phyloP scores from a whole-genome alignment of 371 early-diverging fungal genomes.

The Mucor circinelloides region DNA sequence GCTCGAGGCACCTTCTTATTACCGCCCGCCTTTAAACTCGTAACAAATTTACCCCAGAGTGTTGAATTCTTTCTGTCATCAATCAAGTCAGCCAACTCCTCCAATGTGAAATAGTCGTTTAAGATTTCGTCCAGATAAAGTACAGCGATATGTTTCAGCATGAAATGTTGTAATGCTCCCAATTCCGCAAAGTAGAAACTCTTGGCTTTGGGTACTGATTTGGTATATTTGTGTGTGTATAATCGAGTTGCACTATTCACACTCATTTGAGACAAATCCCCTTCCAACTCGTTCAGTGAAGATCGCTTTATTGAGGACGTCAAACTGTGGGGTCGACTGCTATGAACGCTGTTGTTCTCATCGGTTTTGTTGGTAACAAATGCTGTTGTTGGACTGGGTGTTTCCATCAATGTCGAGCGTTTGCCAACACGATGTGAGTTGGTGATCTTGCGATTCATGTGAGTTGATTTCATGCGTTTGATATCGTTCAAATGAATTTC shows the following conservation, averaged over 20 bases:
- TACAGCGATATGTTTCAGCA: constrained; percentile 86
- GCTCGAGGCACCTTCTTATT: constrained; percentile 61
- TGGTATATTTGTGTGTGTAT: constrained; percentile 30
- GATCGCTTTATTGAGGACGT: constrained; percentile 2
- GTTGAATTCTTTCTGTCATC: constrained; percentile 69
- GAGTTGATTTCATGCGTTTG: constrained; percentile 64
- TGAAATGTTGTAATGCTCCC: constrained; percentile 80
- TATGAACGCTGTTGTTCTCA: background rate
- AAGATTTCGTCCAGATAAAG: constrained; percentile 74
- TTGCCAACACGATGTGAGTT: constrained; percentile 60
- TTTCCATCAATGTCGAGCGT: constrained; percentile 62
- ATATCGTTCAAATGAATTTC: constrained; percentile 58
- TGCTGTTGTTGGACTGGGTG: constrained; percentile 44
- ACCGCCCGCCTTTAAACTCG: constrained; percentile 58
- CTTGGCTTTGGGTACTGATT: constrained; percentile 44
- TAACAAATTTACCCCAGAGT: constrained; percentile 77
- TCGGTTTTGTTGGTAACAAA: constrained; percentile 29
- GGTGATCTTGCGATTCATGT: constrained; percentile 58
- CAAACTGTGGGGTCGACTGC: constrained; percentile 9
- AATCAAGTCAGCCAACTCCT: constrained; percentile 74
- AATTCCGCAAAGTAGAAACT: constrained; percentile 78
- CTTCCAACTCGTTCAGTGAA: constrained; percentile 9
- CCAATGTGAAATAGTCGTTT: constrained; percentile 61
- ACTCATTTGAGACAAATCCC: constrained; percentile 8
- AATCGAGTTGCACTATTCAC: constrained; percentile 3